A percentile compares a stretch with the other conserved stretches of the same genome.
Conservation (phyloP, 805 yeast genomes). For the Komagataella pseudopastoris region DNA sequence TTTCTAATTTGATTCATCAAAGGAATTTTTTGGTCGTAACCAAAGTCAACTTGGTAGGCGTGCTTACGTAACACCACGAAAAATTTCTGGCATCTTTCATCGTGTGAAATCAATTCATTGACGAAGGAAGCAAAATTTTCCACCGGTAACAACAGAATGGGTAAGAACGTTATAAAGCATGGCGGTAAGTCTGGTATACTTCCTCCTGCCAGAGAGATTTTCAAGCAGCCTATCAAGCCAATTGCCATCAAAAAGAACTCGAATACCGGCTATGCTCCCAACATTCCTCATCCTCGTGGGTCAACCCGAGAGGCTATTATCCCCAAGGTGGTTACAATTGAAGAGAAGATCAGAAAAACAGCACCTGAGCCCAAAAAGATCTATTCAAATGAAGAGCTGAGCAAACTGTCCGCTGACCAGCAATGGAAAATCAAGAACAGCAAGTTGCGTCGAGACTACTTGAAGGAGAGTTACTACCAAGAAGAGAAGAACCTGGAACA, state of each 20-base stretch:
- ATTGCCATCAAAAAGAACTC: constrained; percentile 32
- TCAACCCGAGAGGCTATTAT: constrained; percentile 39
- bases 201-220: constrained; percentile 65
- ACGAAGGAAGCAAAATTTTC: neutral
- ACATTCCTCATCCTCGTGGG: constrained; percentile 52
- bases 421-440: constrained; percentile 38
- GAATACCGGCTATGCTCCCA: constrained; percentile 59
- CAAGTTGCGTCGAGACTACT: constrained; percentile 59
- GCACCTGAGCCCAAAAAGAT: constrained; percentile 30
- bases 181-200: constrained; percentile 71
- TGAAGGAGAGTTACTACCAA: constrained; percentile 39
- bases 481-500: constrained; percentile 23
- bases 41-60: neutral
- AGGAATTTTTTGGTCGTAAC: neutral
- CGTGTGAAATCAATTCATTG: neutral
- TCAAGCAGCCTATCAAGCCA: constrained; percentile 53
- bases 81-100: neutral
- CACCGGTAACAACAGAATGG: constrained; percentile 19
- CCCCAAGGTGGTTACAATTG: constrained; percentile 45
- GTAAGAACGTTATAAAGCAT: constrained; percentile 33
- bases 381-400: constrained; percentile 18
- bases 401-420: constrained; percentile 20
- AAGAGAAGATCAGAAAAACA: constrained; percentile 40
- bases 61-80: neutral
- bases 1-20: neutral